A percentile compares a stretch with the other conserved stretches of the same genome.
Conservation (phyloP, 257 asterid genomes). For the Solanum sitiens region DNA sequence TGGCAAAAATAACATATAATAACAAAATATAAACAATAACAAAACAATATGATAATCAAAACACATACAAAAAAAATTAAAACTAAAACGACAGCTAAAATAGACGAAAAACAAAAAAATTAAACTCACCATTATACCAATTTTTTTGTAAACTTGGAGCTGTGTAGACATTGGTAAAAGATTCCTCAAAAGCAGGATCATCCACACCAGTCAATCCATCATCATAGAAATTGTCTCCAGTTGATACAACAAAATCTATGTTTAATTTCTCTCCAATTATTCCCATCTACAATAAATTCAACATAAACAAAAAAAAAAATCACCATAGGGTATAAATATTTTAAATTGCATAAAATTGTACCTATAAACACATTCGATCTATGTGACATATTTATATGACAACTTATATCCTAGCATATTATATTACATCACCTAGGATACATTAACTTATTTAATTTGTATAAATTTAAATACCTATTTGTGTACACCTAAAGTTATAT, state of each 20-base stretch:
- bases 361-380: rapidly evolving
- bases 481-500: no score
- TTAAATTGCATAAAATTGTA: no score
- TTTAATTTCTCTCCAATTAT: conserved; percentile 26
- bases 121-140: conserved; percentile 48
- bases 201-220: conserved; percentile 34
- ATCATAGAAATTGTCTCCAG: conserved; percentile 65
- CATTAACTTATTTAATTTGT: no score
- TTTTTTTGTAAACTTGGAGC: conserved; percentile 41
- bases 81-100: background rate
- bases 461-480: no score
- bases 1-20: no score
- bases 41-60: no score
- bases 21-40: no score
- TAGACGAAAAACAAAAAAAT: rapidly evolving
- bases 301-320: background rate
- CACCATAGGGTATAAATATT: no score
- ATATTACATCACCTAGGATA: no score
- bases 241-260: conserved; percentile 47
- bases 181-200: conserved; percentile 51
- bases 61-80: background rate
- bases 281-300: conserved; percentile 44
- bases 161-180: conserved; percentile 40
- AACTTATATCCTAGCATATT: no score
- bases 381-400: rapidly evolving